Conservation (phyloP, 441 rosid genomes). For the Monsonia emarginata region DNA sequence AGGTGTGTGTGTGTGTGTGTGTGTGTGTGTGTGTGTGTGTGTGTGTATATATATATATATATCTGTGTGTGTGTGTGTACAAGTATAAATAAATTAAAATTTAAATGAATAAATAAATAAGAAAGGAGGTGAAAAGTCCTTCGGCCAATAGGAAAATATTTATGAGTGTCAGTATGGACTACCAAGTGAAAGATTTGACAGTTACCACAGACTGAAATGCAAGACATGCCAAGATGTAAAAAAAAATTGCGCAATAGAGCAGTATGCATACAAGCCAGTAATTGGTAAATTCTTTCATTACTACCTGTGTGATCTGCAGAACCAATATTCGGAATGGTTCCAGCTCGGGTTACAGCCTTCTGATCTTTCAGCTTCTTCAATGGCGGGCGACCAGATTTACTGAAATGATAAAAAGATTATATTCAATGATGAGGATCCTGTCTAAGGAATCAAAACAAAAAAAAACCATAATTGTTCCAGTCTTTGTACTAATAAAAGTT, state of each 20-base stretch:
- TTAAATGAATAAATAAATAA: background rate
- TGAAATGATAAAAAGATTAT: slow-evolving; percentile 26
- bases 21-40: no score
- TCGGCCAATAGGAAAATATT: no score
- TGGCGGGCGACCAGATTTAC: slow-evolving; percentile 75
- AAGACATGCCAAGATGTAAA: no score
- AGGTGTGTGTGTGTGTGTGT: no score
- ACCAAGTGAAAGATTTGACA: no score
- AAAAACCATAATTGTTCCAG: background rate
- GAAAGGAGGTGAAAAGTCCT: background rate
- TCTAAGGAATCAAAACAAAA: background rate
- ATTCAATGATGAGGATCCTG: slow-evolving; percentile 5
- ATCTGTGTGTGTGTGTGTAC: background rate
- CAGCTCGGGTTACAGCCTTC: slow-evolving; percentile 48
- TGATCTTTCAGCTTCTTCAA: slow-evolving; percentile 70
- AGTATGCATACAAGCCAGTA: no score
- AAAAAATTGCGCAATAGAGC: no score
- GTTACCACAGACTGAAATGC: no score
- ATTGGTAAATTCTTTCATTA: background rate
- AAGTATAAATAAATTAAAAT: no score
- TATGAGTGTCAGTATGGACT: no score
- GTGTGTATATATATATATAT: background rate
- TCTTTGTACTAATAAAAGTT: slow-evolving; percentile 9
- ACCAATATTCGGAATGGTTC: slow-evolving; percentile 30
- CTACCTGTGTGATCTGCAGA: slow-evolving; percentile 57